Base-by-base conservation (phyloP, 257 asterid species). In the Solanum piurae region DNA sequence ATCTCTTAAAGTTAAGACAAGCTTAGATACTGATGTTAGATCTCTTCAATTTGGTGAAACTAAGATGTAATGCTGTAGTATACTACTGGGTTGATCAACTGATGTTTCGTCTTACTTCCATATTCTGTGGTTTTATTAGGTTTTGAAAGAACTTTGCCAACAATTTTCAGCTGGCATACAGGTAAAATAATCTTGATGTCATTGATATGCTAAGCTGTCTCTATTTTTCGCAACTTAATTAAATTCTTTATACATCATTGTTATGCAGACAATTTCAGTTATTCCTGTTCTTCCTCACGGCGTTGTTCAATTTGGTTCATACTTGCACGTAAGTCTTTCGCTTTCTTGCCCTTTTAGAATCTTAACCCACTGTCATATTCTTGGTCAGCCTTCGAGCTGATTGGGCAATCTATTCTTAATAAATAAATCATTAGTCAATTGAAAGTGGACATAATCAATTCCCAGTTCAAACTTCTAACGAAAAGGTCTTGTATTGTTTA, bases 221-320 rank as follows among this genome's bases (percentile, higher is more conserved):
- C 31, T 55, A 7, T 69, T 34, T 60, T 23, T 7, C 21, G 8
- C 66, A 66, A 84, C 71, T 60, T 72, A 69, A 33, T 87, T 85
- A 27, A 52, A 23, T 36, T 88, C 8, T 40, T 40, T 82, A 31
- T 20, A 12, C 77, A 7, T 49, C 62, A 75, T 87, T 80, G 73
- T 55, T 42, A 62, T 90, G 91, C 93, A 97, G 99, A 95, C 99
- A 11, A 86, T 97, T 90, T 98, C 94, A 40, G 96, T 94, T 69
- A 88, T 97, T 86, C 99, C 99, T 27, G 96, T 95, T 86, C 94
- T 95, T 87, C 99, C 99, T 42, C 98, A 95, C 80, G 99, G 99
- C 3, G 96, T 97, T 82, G 94, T 97, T 88, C 99, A 95, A 85
- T 94, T 95, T 90, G 99, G 98, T 89, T 97, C 99, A 37, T 79